A percentile compares a stretch with the other conserved stretches of the same genome.
These are phyloP conservation scores for Leccinum truebloodii DNA, from an alignment of 768 basidiomycete genomes.

Conservation along the genomic window DNA sequence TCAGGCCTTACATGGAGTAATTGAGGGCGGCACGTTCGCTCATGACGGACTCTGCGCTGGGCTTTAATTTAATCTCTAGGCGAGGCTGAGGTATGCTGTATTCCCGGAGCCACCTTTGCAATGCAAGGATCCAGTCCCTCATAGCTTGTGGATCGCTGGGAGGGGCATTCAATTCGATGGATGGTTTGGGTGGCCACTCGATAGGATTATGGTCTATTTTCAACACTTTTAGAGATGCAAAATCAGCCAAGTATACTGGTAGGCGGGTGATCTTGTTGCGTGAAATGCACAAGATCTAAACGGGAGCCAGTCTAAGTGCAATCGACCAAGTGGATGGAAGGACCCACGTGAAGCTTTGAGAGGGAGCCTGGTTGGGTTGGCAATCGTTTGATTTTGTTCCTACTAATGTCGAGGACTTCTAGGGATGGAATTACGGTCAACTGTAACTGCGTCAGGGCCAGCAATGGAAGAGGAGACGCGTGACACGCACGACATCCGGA, in stretches of 20 bases:
- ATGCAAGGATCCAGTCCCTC: slow-evolving; percentile 67
- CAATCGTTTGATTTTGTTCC: slow-evolving; percentile 83
- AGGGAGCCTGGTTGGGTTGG: slow-evolving; percentile 82
- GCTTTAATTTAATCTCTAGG: slow-evolving; percentile 33
- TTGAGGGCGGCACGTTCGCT: slow-evolving; percentile 43
- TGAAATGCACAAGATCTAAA: slow-evolving; percentile 80
- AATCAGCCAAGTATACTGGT: slow-evolving; percentile 76
- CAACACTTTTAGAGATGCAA: slow-evolving; percentile 71
- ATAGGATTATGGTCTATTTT: slow-evolving; percentile 91
- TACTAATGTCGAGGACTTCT: slow-evolving; percentile 92
- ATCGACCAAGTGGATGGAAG: neutral
- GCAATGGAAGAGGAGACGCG: slow-evolving; percentile 6
- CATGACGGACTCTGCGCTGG: slow-evolving; percentile 51
- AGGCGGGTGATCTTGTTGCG: slow-evolving; percentile 82
- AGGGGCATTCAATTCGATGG: slow-evolving; percentile 48
- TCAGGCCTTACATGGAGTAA: slow-evolving; percentile 30
- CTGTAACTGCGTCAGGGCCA: slow-evolving; percentile 40
- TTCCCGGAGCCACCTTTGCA: slow-evolving; percentile 77
- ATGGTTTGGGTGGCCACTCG: slow-evolving; percentile 81
- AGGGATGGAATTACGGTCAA: slow-evolving; percentile 82
- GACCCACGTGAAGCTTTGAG: slow-evolving; percentile 65
- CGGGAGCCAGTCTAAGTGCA: slow-evolving; percentile 1
- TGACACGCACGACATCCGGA: slow-evolving; percentile 76
- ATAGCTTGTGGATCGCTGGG: slow-evolving; percentile 50
- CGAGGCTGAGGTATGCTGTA: slow-evolving; percentile 38